Evolutionary conservation across 2,329 filamentous ascomycete species (phyloP), one percentile per base, ranked within the genome.

Genomic region (Sporothrix phasma): DNA sequence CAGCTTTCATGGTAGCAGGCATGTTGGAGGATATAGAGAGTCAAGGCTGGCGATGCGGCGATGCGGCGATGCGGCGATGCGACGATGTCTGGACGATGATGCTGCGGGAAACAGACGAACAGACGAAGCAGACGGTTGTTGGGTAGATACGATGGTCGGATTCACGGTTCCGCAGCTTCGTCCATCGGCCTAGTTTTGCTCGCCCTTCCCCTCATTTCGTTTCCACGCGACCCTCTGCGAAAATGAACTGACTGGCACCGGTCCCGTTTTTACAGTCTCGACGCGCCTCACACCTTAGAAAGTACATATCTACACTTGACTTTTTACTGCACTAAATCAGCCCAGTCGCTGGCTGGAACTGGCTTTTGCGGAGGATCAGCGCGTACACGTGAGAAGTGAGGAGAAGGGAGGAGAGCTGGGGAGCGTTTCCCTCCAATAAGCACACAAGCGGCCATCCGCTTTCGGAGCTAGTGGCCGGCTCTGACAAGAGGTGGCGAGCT

Each of bases 1-100:
- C 90, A 34, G 91, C 91, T 74, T 89, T 89, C 92, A 97, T 96
- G 0, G 83, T 89, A 41, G 74, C 72, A 0, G 63, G 29, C 64
- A 66, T 62, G 7, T n/a, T 51, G 47, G 17, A 8, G 17, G 31
- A 22, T 11, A 13, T 5, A 34, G 17, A 8, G 49, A 19, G 7
- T 34, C 3, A 17, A n/a, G 8, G 17, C 17, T 43, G 15, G n/a
- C 15, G 13, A 22, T 22, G 34, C 10, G 4, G n/a, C n/a, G n/a
- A n/a, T n/a, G n/a, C n/a, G n/a, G n/a, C n/a, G n/a, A n/a, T n/a
- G n/a, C n/a, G n/a, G n/a, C n/a, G n/a, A n/a, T n/a, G n/a, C n/a
- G n/a, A n/a, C n/a, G n/a, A n/a, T n/a, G n/a, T n/a, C n/a, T 39
- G 15, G 19, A 22, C 34, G 49, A 11, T 37, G 37, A 26, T 13